Evolutionary conservation across 768 basidiomycete species (phyloP).

Genomic region (Butyriboletus loyo): DNA sequence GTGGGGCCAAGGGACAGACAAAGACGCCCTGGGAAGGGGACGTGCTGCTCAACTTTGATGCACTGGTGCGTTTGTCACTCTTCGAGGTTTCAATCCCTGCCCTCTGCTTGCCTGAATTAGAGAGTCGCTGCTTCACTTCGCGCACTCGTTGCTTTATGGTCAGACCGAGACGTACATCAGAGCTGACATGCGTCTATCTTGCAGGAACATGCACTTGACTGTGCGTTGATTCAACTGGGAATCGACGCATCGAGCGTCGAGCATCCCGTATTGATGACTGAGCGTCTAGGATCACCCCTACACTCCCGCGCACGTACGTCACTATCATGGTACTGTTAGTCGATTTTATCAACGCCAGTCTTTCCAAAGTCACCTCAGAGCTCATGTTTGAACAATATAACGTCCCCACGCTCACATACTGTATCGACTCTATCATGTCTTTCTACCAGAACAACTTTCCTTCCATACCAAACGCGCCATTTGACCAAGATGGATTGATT

Average conservation of each 20-base stretch:
- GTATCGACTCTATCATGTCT: constrained; percentile 88
- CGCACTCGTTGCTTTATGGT: neutral
- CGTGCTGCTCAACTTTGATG: constrained; percentile 86
- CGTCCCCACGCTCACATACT: constrained; percentile 83
- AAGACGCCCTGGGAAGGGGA: constrained; percentile 94
- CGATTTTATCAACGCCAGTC: neutral
- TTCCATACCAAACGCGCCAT: constrained; percentile 31
- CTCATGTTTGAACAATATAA: constrained; percentile 93
- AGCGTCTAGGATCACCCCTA: constrained; percentile 82
- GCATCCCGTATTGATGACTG: constrained; percentile 93
- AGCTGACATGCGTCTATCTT: constrained; percentile 23
- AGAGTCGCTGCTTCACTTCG: constrained; percentile 4
- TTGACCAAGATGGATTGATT: constrained; percentile 71
- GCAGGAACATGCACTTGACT: constrained; percentile 94
- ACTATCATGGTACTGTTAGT: neutral
- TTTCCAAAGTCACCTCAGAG: constrained; percentile 79
- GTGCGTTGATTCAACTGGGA: constrained; percentile 82
- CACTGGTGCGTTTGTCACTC: constrained; percentile 62
- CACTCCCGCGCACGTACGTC: constrained; percentile 82
- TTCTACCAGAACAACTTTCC: constrained; percentile 77
- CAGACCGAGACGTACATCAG: neutral
- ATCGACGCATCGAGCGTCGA: constrained; percentile 73
- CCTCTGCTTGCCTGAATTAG: neutral
- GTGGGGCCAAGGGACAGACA: constrained; percentile 72
- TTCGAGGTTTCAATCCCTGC: neutral